A percentile compares a stretch with the other conserved stretches of the same genome.
These are phyloP conservation scores for Sporothrix brasiliensis DNA, from an alignment of 2,329 filamentous ascomycete genomes.

Conservation along the genomic window DNA sequence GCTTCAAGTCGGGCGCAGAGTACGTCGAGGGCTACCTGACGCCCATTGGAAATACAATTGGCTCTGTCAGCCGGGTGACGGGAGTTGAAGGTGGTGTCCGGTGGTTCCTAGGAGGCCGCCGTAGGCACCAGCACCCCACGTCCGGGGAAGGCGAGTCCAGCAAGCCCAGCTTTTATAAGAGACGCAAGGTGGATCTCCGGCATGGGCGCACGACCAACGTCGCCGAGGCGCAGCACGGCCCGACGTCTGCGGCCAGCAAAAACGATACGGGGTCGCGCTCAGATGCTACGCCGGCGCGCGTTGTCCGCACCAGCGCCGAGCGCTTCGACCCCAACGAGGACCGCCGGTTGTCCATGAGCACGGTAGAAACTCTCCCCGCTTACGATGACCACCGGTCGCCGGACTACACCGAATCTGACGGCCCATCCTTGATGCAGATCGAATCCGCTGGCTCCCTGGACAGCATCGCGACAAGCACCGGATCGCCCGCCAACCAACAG, in stretches of 20 bases:
- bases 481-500: slow-evolving; percentile 28
- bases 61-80: slow-evolving; percentile 78
- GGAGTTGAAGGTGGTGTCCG: slow-evolving; percentile 86
- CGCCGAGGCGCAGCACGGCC: not conserved
- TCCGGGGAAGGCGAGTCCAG: slow-evolving; percentile 51
- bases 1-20: slow-evolving; percentile 83
- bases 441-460: slow-evolving; percentile 25
- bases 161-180: slow-evolving; percentile 56
- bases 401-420: slow-evolving; percentile 65
- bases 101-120: slow-evolving; percentile 71
- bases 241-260: not conserved
- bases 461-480: not conserved
- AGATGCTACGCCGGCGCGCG: not conserved
- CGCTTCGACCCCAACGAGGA: slow-evolving; percentile 41
- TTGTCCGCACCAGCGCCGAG: slow-evolving; percentile 29
- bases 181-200: slow-evolving; percentile 56
- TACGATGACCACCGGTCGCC: slow-evolving; percentile 80
- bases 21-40: slow-evolving; percentile 87
- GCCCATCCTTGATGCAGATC: slow-evolving; percentile 39
- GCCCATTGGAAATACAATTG: slow-evolving; percentile 83
- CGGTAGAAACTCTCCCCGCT: slow-evolving; percentile 74
- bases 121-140: slow-evolving; percentile 47
- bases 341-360: slow-evolving; percentile 67
- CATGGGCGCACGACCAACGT: slow-evolving; percentile 9
- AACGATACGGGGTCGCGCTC: not conserved